Base-by-base conservation (phyloP, 192 early-diverging fungal species). In the Umbelopsis vinacea region DNA sequence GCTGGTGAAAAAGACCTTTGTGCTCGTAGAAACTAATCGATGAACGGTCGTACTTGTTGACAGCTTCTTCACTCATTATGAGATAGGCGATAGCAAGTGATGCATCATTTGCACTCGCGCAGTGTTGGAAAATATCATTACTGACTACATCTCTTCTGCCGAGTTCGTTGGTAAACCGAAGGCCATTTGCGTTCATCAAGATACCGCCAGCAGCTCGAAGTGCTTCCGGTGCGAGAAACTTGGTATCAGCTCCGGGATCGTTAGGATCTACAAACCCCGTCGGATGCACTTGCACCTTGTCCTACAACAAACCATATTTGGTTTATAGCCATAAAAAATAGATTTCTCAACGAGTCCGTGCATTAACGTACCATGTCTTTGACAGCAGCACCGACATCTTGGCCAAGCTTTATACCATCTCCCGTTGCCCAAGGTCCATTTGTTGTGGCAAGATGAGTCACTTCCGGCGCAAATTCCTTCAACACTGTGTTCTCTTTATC, bases 211-310 rank as follows among this genome's bases (percentile, higher is more conserved):
- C 87, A 55, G 91, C 92, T 46, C 93, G 87, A 48, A 94, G 84
- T 0, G 93, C 92, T 76, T 94, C 93, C 19, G 93, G 91, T 9
- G 93, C 93, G 43, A 94, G 74, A 75, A 94, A 91, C 84, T 92
- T 93, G 67, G 91, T 88, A 24, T 88, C 81, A 26, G 86, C 90
- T 23, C 80, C 83, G 19, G 91, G 91, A 37, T 92, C 84, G 24
- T 74, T 80, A 23, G 86, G 85, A 74, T 90, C 87, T 57, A 94
- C 89, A 66, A 94, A 87, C 47, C 93, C 93, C 3, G 93, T 95
- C 14, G 93, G 93, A 77, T 95, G 93, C 23, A 95, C 87, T 81
- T 95, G 93, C 29, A 95, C 90, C 82, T 92, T 92, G 57, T 94
- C 90, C 93, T 75, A 71, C 48, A 43, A 24, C 15, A 15, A 6